phyloP scores from a whole-genome alignment of 108 stramenopile species.

The Mayamaea pseudoterrestris region DNA sequence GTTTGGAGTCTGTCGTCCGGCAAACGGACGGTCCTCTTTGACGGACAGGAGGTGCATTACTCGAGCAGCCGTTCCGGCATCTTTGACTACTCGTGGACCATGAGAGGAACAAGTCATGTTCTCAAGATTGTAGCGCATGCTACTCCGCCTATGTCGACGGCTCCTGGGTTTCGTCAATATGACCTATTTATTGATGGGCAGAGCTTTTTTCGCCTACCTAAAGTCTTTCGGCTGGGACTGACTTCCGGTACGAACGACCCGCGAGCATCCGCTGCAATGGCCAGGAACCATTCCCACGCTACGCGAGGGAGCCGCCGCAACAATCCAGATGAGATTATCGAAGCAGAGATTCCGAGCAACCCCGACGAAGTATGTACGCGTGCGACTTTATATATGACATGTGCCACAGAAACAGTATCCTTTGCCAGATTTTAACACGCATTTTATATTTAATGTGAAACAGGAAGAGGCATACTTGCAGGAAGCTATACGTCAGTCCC shows the following conservation, averaged over 20 bases:
- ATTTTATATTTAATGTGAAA: slow-evolving; percentile 1
- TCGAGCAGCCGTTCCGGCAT: slow-evolving; percentile 37
- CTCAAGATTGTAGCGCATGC: slow-evolving; percentile 40
- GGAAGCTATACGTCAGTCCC: slow-evolving; percentile 73
- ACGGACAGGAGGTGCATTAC: slow-evolving; percentile 68
- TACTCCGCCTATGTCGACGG: slow-evolving; percentile 38
- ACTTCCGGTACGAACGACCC: slow-evolving; percentile 1
- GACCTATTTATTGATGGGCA: slow-evolving; percentile 75
- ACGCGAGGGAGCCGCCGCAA: slow-evolving; percentile 1
- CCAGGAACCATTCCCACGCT: too few relatives aligned
- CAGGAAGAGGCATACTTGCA: slow-evolving; percentile 69
- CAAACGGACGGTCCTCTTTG: slow-evolving; percentile 59
- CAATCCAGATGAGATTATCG: slow-evolving; percentile 27
- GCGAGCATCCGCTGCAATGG: neutral
- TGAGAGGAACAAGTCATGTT: slow-evolving; percentile 33
- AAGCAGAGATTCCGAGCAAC: slow-evolving; percentile 74
- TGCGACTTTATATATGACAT: neutral
- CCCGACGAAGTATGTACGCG: slow-evolving; percentile 42
- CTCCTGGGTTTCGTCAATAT: slow-evolving; percentile 70
- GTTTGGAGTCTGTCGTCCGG: slow-evolving; percentile 82
- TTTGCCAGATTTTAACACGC: slow-evolving; percentile 3
- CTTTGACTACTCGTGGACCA: slow-evolving; percentile 37
- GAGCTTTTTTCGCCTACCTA: slow-evolving; percentile 70
- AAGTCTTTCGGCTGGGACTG: slow-evolving; percentile 38
- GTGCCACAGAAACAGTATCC: neutral